Percentiles rank a stretch among this genome's conserved stretches.
Evolutionary conservation across 148 eudicot species (phyloP).

Genomic region (Cornus suecica): DNA sequence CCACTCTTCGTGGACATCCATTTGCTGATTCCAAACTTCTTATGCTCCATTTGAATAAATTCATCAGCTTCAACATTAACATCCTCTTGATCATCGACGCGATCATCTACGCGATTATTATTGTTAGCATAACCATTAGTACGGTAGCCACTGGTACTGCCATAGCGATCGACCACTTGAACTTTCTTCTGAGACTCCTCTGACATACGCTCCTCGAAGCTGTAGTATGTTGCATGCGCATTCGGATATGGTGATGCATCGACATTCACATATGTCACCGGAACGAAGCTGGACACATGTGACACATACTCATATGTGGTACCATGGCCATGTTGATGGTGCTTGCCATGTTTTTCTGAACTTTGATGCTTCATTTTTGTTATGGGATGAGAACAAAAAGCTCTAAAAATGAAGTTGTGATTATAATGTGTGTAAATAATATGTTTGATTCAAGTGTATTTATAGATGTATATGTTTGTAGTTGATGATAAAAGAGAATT

Average conservation of each 20-base stretch:
- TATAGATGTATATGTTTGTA: neutral
- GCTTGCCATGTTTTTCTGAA: neutral
- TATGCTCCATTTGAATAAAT: constrained; percentile 26
- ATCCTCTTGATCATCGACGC: constrained; percentile 9
- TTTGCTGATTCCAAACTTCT: constrained; percentile 21
- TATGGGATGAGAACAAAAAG: too few relatives aligned
- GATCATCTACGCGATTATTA: neutral
- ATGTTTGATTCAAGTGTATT: neutral
- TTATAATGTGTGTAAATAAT: neutral
- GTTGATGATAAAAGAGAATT: neutral
- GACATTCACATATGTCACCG: neutral
- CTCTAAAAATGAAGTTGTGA: neutral
- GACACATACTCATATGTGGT: neutral
- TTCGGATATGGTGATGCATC: neutral
- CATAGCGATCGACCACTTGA: neutral
- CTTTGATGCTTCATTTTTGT: neutral
- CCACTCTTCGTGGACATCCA: constrained; percentile 2
- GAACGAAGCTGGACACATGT: neutral
- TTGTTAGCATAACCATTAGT: neutral
- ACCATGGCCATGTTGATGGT: neutral
- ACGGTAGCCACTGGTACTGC: too few relatives aligned
- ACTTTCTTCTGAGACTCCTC: neutral
- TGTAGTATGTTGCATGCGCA: neutral
- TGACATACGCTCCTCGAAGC: neutral
- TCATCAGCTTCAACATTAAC: constrained; percentile 34